Evolutionary conservation across 805 yeast genomes (phyloP), one percentile per base, ranked within the genome.

Genomic region (Teunomyces cretensis): DNA sequence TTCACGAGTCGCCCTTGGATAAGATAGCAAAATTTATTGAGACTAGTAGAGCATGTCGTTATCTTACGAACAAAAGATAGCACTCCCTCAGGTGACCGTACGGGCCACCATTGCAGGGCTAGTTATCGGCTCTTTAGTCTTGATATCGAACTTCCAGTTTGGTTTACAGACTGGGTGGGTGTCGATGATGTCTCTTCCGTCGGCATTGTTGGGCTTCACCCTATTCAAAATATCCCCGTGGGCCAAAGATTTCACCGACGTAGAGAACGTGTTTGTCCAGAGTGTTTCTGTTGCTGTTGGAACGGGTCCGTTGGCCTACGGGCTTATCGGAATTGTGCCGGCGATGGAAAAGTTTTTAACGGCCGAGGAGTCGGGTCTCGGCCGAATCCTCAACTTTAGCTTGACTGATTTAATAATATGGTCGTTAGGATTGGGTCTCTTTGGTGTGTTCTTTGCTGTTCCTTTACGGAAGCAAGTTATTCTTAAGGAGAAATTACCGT

Each of bases 151-250:
- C 64, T 94, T 94, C 68, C 98, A 92, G 61, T 92, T 92, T 62
- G 99, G 98, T 1, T 71, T 92, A 15, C 99, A 92, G 61, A 92
- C 97, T 0, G 99, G 99, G 1, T 92, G 99, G 99, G 97, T 94
- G 5, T 89, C 97, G 9, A 92, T 92, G 99, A 94, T 92, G 99
- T 87, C 96, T 16, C 71, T 92, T 44, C 98, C 99, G 0, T 85
- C 96, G 4, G 97, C 98, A 0, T 65, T 92, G 42, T 66, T 92
- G 19, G 97, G 96, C 0, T 91, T 82, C 62, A 86, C 97, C 0
- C 70, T 86, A 14, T 92, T 91, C 71, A 88, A 83, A 54, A 67
- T 80, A 3, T 64, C 64, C 30, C 82, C 83, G 0, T 80, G 81
- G 56, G 50, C 65, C 2, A 35, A 43, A 6, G 46, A 54, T 14